Percentiles rank a stretch among this genome's conserved stretches.
Conservation (phyloP, 805 yeast genomes). For the Zygotorulaspora sp. region DNA sequence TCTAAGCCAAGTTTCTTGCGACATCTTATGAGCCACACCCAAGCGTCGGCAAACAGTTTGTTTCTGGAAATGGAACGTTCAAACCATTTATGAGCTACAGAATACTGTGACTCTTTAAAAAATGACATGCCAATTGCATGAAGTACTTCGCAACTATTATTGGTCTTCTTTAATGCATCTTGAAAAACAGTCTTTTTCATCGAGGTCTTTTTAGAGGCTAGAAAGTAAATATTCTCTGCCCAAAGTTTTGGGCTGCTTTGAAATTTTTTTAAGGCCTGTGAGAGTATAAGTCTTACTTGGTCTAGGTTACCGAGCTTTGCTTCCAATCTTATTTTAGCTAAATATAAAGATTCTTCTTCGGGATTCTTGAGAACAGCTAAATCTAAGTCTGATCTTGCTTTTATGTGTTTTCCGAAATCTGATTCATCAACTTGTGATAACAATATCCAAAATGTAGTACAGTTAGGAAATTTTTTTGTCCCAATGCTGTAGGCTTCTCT, state of each 20-base stretch:
- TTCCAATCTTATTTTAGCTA: conserved; percentile 58
- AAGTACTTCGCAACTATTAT: conserved; percentile 55
- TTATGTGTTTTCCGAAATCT: conserved; percentile 39
- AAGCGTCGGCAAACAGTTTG: conserved; percentile 64
- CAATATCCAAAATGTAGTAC: conserved; percentile 50
- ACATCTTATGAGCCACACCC: conserved; percentile 61
- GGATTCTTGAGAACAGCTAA: conserved; percentile 54
- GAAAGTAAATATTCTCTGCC: conserved; percentile 50
- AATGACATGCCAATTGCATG: conserved; percentile 62
- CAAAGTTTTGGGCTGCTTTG: conserved; percentile 62
- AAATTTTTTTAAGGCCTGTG: conserved; percentile 53
- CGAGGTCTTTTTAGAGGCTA: conserved; percentile 39
- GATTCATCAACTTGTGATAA: conserved; percentile 46
- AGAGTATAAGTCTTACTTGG: conserved; percentile 51
- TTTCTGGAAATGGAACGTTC: conserved; percentile 59
- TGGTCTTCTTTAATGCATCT: conserved; percentile 66
- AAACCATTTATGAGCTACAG: conserved; percentile 69
- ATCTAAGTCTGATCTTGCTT: conserved; percentile 72
- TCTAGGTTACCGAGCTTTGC: conserved; percentile 41
- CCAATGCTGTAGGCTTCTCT: conserved; percentile 48
- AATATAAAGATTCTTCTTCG: conserved; percentile 49
- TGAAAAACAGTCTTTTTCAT: conserved; percentile 54
- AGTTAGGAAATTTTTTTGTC: conserved; percentile 43
- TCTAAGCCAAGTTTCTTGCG: conserved; percentile 33
- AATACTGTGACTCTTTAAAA: conserved; percentile 57